A percentile compares a stretch with the other conserved stretches of the same genome.
phyloP scores from a whole-genome alignment of 805 yeast species.

The Candida quercuum region DNA sequence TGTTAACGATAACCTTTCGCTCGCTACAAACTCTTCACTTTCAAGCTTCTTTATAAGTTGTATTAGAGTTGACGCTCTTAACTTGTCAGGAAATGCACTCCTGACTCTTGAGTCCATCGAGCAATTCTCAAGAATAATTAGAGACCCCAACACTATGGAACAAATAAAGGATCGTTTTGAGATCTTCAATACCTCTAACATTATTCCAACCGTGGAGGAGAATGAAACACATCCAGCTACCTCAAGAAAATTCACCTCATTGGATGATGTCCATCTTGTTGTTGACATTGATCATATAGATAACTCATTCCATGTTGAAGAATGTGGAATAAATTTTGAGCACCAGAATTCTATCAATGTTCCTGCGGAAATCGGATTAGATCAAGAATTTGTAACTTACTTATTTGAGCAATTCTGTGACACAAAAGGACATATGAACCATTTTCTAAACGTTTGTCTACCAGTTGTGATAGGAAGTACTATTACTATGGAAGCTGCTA shows the following conservation, averaged over 20 bases:
- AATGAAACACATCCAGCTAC: background rate
- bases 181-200: background rate
- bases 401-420: slow-evolving; percentile 1
- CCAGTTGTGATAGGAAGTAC: slow-evolving; percentile 14
- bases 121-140: background rate
- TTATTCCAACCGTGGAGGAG: background rate
- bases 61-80: slow-evolving; percentile 1
- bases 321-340: background rate
- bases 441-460: slow-evolving; percentile 5
- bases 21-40: background rate
- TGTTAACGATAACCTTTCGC: background rate
- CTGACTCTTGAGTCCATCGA: slow-evolving; percentile 1
- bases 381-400: background rate
- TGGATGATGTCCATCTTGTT: slow-evolving; percentile 1
- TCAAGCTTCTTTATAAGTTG: background rate
- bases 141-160: background rate
- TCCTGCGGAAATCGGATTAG: background rate
- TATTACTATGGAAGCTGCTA: slow-evolving; percentile 8
- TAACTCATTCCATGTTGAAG: background rate
- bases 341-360: background rate
- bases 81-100: background rate
- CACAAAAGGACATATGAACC: background rate
- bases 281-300: slow-evolving; percentile 1
- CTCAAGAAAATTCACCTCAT: background rate
- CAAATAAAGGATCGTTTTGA: background rate